Conservation (phyloP, 805 yeast genomes). For the Jamesozyma jinghongensis region DNA sequence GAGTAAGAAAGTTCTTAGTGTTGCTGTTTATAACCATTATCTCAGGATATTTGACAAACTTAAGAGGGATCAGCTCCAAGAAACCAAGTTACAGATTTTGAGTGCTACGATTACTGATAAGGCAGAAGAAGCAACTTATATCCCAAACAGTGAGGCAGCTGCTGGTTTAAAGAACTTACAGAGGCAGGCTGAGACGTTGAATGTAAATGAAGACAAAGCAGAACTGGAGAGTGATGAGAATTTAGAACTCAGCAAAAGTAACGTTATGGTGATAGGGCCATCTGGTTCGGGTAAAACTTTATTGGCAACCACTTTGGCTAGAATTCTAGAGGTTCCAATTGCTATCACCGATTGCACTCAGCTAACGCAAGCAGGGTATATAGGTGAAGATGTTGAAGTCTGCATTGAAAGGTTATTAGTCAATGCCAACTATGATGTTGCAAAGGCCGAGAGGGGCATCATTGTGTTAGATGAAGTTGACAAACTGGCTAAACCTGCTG, state of each 20-base stretch:
- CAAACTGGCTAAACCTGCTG: constrained; percentile 43
- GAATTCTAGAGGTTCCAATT: constrained; percentile 44
- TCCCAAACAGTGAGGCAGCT: constrained; percentile 23
- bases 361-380: constrained; percentile 55
- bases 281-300: constrained; percentile 56
- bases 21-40: constrained; percentile 53
- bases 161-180: constrained; percentile 26
- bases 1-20: constrained; percentile 50
- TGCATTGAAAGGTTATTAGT: constrained; percentile 46
- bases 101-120: constrained; percentile 23
- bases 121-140: constrained; percentile 8
- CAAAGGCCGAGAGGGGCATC: constrained; percentile 46
- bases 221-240: constrained; percentile 28
- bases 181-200: constrained; percentile 20
- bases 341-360: constrained; percentile 56
- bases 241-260: constrained; percentile 46
- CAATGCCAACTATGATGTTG: constrained; percentile 43
- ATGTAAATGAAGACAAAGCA: constrained; percentile 9
- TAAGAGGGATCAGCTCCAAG: constrained; percentile 22
- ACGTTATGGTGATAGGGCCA: constrained; percentile 48
- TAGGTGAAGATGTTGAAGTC: constrained; percentile 54
- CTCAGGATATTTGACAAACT: constrained; percentile 39
- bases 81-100: constrained; percentile 19
- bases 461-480: constrained; percentile 54
- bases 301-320: constrained; percentile 46